phyloP scores from a whole-genome alignment of 306 rosid species.

The Prinsepia uniflora region DNA sequence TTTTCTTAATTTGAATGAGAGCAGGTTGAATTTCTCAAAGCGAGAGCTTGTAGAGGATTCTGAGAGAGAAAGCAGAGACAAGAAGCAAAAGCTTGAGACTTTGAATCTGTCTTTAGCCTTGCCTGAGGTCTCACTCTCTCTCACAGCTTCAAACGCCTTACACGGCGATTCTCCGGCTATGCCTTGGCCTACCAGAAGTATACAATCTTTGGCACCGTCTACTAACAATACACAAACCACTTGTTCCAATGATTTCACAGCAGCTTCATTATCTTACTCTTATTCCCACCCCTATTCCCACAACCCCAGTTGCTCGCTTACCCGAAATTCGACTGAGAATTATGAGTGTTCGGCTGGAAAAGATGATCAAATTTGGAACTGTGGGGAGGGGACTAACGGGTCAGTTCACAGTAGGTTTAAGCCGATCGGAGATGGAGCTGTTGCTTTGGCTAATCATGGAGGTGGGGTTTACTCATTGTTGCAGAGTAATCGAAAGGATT shows the following conservation, averaged over 20 bases:
- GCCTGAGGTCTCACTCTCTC: slow-evolving; percentile 86
- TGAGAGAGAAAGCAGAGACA: slow-evolving; percentile 57
- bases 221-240: slow-evolving; percentile 50
- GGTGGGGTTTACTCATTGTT: slow-evolving; percentile 55
- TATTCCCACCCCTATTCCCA: slow-evolving; percentile 77
- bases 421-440: slow-evolving; percentile 91
- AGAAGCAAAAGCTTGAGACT: slow-evolving; percentile 79
- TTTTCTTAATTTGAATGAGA: slow-evolving; percentile 70
- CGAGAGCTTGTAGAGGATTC: slow-evolving; percentile 65
- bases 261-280: slow-evolving; percentile 83
- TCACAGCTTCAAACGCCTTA: slow-evolving; percentile 75
- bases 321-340: slow-evolving; percentile 83
- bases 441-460: slow-evolving; percentile 58
- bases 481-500: slow-evolving; percentile 53
- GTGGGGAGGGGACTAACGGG: slow-evolving; percentile 98
- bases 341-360: slow-evolving; percentile 68
- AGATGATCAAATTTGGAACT: slow-evolving; percentile 88
- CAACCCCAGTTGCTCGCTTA: slow-evolving; percentile 89
- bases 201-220: slow-evolving; percentile 53
- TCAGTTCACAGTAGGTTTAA: slow-evolving; percentile 97
- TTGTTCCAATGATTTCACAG: slow-evolving; percentile 73
- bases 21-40: slow-evolving; percentile 59
- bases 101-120: slow-evolving; percentile 83
- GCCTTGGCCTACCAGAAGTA: slow-evolving; percentile 46
- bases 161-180: slow-evolving; percentile 51